Percentiles rank a stretch among this genome's conserved stretches.
These are phyloP conservation scores for Hortiboletus rubellus DNA, from an alignment of 1,284 basidiomycete genomes.

Conservation along the genomic window DNA sequence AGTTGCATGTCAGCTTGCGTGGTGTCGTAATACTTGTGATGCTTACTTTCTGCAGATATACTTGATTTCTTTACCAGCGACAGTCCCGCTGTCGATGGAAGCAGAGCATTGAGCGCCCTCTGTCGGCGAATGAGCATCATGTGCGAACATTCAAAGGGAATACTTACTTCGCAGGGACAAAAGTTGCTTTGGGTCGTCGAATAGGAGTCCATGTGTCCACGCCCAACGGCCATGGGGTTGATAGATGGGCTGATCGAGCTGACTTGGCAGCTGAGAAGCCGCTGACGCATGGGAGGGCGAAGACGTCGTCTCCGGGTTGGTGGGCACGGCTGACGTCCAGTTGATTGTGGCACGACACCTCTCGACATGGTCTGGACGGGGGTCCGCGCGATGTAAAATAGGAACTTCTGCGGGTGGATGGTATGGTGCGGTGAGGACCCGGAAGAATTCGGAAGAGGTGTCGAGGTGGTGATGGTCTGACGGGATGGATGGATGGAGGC, in stretches of 20 bases:
- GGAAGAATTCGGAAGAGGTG: conserved; percentile 31
- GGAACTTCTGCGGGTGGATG: conserved; percentile 5
- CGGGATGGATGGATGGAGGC: conserved; percentile 1
- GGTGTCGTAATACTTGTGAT: background rate
- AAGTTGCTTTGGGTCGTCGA: conserved; percentile 31
- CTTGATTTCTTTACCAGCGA: conserved; percentile 38
- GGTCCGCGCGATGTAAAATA: conserved; percentile 12
- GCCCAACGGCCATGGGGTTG: conserved; percentile 40
- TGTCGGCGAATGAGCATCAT: conserved; percentile 22
- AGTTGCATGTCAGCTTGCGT: conserved; percentile 13
- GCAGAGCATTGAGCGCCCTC: conserved; percentile 44
- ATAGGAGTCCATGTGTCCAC: conserved; percentile 39
- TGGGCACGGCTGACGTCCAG: conserved; percentile 20
- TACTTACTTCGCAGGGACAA: conserved; percentile 30
- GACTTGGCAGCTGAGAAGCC: conserved; percentile 2
- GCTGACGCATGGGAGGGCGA: background rate
- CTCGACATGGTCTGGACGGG: conserved; percentile 21
- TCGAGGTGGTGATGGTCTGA: conserved; percentile 18
- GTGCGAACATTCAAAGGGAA: background rate
- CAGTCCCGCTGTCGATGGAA: conserved; percentile 40
- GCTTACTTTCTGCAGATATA: conserved; percentile 52
- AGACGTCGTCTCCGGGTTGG: background rate
- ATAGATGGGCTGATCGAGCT: conserved; percentile 32
- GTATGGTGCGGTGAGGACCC: conserved; percentile 34
- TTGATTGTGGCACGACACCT: conserved; percentile 31